Evolutionary conservation across 306 rosid species (phyloP), one percentile per base, ranked within the genome.

Genomic region (peach (Prunus persica)): DNA sequence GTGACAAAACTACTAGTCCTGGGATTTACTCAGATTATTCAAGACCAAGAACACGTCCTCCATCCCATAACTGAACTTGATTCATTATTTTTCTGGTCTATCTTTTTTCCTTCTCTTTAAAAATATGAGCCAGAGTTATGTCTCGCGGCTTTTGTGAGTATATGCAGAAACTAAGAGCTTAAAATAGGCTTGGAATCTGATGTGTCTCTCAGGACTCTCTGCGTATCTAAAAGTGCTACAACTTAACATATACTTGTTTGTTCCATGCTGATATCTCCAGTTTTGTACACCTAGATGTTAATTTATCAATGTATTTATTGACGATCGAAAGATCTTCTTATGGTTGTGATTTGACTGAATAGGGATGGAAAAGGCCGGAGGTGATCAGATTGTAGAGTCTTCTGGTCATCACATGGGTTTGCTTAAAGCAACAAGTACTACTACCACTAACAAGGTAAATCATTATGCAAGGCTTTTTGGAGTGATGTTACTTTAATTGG

Each of bases 1-100:
- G 52, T 11, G 81, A 66, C 22, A 79, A 73, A 66, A 76, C 6
- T 47, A 72, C n/a, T 67, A 67, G 34, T 75, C 78, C 87, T 13
- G 87, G 70, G 27, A 56, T 85, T 78, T 79, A 73, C 82, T 82
- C 86, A 5, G 94, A 89, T 77, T 89, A 89, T 86, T 82, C 94
- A 55, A 78, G 82, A 69, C 90, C 94, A 19, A 83, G 81, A 78
- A 85, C 91, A 0, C 85, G 90, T 8, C 91, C 94, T 80, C 94
- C 94, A n/a, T 82, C 91, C 65, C 91, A 89, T 69, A 89, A 89
- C 68, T 83, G 61, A 86, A 14, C 34, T 58, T 18, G 27, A n/a
- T 11, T 1, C 16, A n/a, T 11, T 51, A 6, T 55, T 38, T 64
- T 28, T 70, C 67, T 67, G 15, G 28, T 45, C 34, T 5, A 5